Base-by-base conservation (phyloP, 805 yeast species). In the Metschnikowia vanudenii region DNA sequence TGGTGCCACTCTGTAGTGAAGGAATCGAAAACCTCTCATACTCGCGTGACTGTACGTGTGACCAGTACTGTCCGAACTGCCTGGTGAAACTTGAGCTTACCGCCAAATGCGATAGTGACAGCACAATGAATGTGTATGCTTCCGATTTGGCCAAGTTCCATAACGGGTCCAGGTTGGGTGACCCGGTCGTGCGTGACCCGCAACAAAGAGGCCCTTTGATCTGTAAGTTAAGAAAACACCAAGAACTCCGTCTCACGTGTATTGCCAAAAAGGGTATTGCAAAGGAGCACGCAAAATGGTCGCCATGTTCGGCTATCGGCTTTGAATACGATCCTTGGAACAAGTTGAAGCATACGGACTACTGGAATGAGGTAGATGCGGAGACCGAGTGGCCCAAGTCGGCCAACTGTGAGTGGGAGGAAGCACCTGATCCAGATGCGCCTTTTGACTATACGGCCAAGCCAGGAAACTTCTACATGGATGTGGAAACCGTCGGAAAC, bases 291-390 rank as follows among this genome's bases (percentile, higher is more conserved):
- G 97, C 99, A 41, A 94, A 94, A 63, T 94, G 99, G 99, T 84
- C 94, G 6, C 97, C 99, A 11, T 86, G 96, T 55, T 79, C 97
- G 0, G 98, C 98, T 18, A 80, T 92, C 45, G 97, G 96, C 16
- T 92, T 92, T 60, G 99, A 92, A 67, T 92, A 92, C 62, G 99
- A 92, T 61, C 99, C 99, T n/a, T 92, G 96, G 95, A 94, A 94
- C 69, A 94, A 92, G 69, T 76, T 94, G 59, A 85, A 87, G 63
- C 99, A 94, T 65, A 94, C 99, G 0, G 96, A 90, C 58, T 88
- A 80, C 62, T 94, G 99, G 99, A 88, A 85, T 64, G 99, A 94
- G 69, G 92, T 83, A 52, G 86, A 82, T 62, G 85, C 88, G 29
- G 88, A 81, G 33, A 79, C 75, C 38, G 99, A 94, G 73, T 94